phyloP scores from a whole-genome alignment of 176 grass and related monocot species.

The Bothriochloa decipiens region DNA sequence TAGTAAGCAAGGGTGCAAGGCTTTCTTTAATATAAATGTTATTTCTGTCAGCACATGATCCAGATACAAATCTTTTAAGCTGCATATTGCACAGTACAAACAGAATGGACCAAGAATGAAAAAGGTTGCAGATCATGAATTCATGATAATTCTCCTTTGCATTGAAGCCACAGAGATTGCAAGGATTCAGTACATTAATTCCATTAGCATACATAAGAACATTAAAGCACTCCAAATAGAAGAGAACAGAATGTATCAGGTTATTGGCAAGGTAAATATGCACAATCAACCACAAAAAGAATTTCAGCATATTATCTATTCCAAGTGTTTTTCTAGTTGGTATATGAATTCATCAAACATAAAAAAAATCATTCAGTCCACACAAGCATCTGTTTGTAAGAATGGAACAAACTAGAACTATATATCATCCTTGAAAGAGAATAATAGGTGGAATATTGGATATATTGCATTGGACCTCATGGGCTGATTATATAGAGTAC shows the following conservation, averaged over 20 bases:
- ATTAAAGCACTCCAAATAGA: neutral
- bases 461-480: too few relatives aligned
- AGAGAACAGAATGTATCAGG: neutral
- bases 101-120: neutral
- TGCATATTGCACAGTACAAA: neutral
- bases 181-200: neutral
- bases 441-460: too few relatives aligned
- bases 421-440: neutral
- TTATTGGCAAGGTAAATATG: neutral
- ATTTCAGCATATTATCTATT: neutral
- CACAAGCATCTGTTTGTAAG: neutral
- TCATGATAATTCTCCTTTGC: neutral
- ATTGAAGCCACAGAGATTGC: neutral
- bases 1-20: neutral
- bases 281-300: neutral
- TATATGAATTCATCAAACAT: neutral
- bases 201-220: neutral
- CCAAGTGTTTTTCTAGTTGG: neutral
- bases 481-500: too few relatives aligned
- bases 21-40: neutral
- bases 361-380: neutral
- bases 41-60: neutral
- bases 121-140: neutral
- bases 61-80: neutral
- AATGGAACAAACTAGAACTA: slow-evolving; percentile 38